Evolutionary conservation across 1,284 basidiomycete genomes (phyloP), one percentile per base, ranked within the genome.

Genomic region (Ustilago shanxiensis): DNA sequence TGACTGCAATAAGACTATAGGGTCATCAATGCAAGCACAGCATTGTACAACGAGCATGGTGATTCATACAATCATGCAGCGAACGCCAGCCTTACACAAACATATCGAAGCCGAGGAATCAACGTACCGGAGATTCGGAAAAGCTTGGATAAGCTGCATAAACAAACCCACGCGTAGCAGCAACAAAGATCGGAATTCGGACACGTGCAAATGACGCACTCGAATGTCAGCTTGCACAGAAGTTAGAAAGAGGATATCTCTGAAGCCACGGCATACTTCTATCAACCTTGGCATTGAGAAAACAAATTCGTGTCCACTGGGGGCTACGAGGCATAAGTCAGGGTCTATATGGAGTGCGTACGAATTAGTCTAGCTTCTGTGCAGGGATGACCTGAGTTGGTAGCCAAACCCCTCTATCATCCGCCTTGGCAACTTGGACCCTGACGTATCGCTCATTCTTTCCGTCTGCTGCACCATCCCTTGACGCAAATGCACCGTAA

Each of bases 401-500:
- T 24, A 69, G n/a, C 66, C 69, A 69, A 5, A 73, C 74, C 4
- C 74, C 74, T 20, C 53, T 54, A 9, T 68, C 66, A 20, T 77
- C 74, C 20, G 65, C 51, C 16, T 60, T 45, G 18, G 69, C 74
- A 11, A 68, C 61, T 29, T 77, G 74, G 4, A 77, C 74, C 47
- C 66, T 53, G 10, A 69, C 74, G 33, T 59, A 72, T 35, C 74
- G 61, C 20, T 68, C 66, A 33, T 67, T 71, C 44, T 60, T 77
- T 14, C 62, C 74, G 20, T 57, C 56, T 26, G 66, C 66, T 13
- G 66, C 61, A 9, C 69, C 70, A 29, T 69, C 60, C 14, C 28
- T 52, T n/a, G 60, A 61, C 0, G 60, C 62, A 29, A 66, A 77
- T 7, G 74, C 74, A 11, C 74, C 69, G 31, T 77, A 77, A 6